A percentile compares a stretch with the other conserved stretches of the same genome.
These are phyloP conservation scores for Secale cereale DNA, from an alignment of 176 grass and related monocot species.

Conservation along the genomic window DNA sequence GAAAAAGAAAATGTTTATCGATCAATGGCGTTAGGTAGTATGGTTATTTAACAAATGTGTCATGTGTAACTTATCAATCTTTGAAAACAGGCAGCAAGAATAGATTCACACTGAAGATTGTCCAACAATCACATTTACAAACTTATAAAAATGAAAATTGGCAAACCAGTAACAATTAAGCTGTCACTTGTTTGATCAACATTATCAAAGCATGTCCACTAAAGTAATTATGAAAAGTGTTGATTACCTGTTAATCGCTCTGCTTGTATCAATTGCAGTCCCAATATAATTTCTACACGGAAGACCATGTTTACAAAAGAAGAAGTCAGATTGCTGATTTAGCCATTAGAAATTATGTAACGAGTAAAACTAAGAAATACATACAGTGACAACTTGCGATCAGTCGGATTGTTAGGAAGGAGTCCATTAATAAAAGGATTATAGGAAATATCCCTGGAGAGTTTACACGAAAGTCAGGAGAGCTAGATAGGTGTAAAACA, in stretches of 20 bases:
- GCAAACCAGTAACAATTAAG: neutral
- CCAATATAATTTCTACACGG: slow-evolving; percentile 32
- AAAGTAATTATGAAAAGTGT: neutral
- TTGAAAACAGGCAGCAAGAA: neutral
- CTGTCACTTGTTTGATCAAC: neutral
- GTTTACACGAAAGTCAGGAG: slow-evolving; percentile 4
- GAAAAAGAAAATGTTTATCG: no score
- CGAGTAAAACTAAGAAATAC: neutral
- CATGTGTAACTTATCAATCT: neutral
- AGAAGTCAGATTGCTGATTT: neutral
- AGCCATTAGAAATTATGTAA: neutral
- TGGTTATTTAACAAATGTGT: no score
- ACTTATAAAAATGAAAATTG: no score
- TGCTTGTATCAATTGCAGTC: slow-evolving; percentile 16
- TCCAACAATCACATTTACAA: no score
- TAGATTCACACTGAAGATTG: neutral
- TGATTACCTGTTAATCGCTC: slow-evolving; percentile 20
- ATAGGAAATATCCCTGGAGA: slow-evolving; percentile 59
- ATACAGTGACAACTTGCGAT: slow-evolving; percentile 15
- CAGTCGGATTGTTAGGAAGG: slow-evolving; percentile 6
- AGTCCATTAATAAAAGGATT: slow-evolving; percentile 18
- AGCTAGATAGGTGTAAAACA: slow-evolving; percentile 10
- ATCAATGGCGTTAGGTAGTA: no score
- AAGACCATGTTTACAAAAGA: neutral
- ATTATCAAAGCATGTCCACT: neutral